Percentiles rank a stretch among this genome's conserved stretches.
Evolutionary conservation across 2,329 filamentous ascomycete genomes (phyloP).

Genomic region (Colletotrichum neosansevieriae): DNA sequence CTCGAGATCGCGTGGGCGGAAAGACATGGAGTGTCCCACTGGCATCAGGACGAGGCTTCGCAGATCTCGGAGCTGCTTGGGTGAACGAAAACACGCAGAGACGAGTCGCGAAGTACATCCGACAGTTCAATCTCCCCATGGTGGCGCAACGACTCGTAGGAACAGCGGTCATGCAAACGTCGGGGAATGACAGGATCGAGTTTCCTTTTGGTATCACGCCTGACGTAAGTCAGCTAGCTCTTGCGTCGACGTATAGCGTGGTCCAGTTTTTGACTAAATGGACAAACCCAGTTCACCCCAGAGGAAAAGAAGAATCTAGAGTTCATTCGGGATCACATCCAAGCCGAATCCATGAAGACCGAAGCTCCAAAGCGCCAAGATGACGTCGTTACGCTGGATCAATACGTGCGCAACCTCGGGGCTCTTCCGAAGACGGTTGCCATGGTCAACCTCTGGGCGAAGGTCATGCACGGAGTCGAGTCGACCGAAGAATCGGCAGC

Average conservation of each 20-base stretch:
- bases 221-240: conserved; percentile 41
- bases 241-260: fast-evolving
- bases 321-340: conserved; percentile 50
- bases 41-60: conserved; percentile 39
- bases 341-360: conserved; percentile 47
- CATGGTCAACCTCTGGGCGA: conserved; percentile 53
- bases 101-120: conserved; percentile 49
- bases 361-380: conserved; percentile 44
- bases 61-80: conserved; percentile 45
- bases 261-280: neutral
- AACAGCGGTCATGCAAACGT: conserved; percentile 47
- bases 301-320: conserved; percentile 51
- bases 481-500: conserved; percentile 51
- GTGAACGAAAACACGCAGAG: conserved; percentile 47
- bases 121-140: conserved; percentile 45
- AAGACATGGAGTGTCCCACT: conserved; percentile 49
- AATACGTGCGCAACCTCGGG: conserved; percentile 50
- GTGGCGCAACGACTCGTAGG: conserved; percentile 49
- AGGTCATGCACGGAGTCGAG: conserved; percentile 53
- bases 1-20: conserved; percentile 57
- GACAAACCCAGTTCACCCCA: conserved; percentile 43
- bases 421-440: conserved; percentile 46
- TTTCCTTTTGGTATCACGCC: conserved; percentile 51
- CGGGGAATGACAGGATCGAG: conserved; percentile 43
- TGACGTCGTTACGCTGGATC: conserved; percentile 50